phyloP scores from a whole-genome alignment of 495 filamentous ascomycete species.

The Saxophila tyrrhenica region DNA sequence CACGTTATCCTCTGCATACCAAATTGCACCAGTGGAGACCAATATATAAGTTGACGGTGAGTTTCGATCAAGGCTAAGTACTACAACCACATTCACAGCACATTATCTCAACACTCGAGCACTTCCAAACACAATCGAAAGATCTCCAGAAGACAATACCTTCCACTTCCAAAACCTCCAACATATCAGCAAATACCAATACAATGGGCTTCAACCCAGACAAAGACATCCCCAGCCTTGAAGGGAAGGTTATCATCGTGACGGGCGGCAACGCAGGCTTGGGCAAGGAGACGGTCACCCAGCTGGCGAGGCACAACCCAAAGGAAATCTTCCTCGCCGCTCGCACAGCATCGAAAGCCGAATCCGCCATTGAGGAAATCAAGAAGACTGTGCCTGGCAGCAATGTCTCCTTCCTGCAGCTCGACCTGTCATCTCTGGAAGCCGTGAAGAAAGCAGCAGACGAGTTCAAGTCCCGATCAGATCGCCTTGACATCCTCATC shows the following conservation, averaged over 20 bases:
- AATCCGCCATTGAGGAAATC: constrained; percentile 40
- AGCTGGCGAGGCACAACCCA: constrained; percentile 50
- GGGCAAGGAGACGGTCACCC: constrained; percentile 51
- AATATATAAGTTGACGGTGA: neutral
- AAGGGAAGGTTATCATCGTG: constrained; percentile 21
- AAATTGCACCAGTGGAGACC: neutral
- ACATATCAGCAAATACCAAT: no score
- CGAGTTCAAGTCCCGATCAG: constrained; percentile 35
- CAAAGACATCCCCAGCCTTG: constrained; percentile 22
- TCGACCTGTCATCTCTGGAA: constrained; percentile 42
- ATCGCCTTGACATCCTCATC: constrained; percentile 44
- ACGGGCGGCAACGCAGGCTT: constrained; percentile 48
- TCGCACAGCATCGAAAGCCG: constrained; percentile 42
- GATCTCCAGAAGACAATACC: neutral
- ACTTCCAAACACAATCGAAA: neutral
- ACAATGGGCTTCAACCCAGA: constrained; percentile 23
- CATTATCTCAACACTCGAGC: no score
- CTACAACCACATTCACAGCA: neutral
- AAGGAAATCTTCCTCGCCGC: constrained; percentile 53
- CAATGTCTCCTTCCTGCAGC: constrained; percentile 37
- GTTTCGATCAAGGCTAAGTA: neutral
- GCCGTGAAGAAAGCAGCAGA: constrained; percentile 41
- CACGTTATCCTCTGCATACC: neutral
- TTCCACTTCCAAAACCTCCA: neutral
- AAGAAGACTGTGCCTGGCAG: constrained; percentile 35